Percentiles rank a stretch among this genome's conserved stretches.
phyloP scores from a whole-genome alignment of 495 filamentous ascomycete species.

The Penicillium psychrofluorescens region DNA sequence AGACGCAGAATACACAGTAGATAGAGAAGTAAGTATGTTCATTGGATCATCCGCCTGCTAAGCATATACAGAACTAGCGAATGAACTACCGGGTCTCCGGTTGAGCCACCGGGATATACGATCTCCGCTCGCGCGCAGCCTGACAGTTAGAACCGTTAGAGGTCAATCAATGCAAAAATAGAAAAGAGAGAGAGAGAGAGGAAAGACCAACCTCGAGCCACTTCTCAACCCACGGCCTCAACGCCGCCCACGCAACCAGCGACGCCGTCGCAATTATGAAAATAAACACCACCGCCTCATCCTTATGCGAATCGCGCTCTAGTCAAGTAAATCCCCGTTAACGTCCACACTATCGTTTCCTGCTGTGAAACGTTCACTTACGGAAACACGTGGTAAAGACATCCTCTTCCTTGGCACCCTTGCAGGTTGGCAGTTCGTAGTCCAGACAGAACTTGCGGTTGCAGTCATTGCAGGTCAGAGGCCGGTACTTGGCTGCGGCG shows the following conservation, averaged over 20 bases:
- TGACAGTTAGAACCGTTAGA: neutral
- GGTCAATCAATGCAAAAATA: too few species aligned
- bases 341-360: neutral
- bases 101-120: constrained; percentile 36
- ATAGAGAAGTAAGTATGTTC: too few species aligned
- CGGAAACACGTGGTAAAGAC: constrained; percentile 87
- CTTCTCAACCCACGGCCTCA: constrained; percentile 57
- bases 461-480: constrained; percentile 70
- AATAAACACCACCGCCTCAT: constrained; percentile 82
- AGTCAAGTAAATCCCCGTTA: constrained; percentile 6
- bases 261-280: constrained; percentile 86
- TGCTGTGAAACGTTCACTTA: constrained; percentile 25
- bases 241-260: constrained; percentile 69
- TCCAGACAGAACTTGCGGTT: constrained; percentile 84
- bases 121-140: constrained; percentile 38
- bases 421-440: constrained; percentile 81
- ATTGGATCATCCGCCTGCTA: too few species aligned
- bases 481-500: constrained; percentile 14
- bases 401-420: constrained; percentile 76
- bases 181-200: too few species aligned
- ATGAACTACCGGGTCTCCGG: constrained; percentile 7
- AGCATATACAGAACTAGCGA: too few species aligned
- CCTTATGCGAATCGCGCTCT: constrained; percentile 85
- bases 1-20: too few species aligned
- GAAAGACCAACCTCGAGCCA: constrained; percentile 44